Evolutionary conservation across 805 yeast genomes (phyloP).

Genomic region (Candida golubevii): DNA sequence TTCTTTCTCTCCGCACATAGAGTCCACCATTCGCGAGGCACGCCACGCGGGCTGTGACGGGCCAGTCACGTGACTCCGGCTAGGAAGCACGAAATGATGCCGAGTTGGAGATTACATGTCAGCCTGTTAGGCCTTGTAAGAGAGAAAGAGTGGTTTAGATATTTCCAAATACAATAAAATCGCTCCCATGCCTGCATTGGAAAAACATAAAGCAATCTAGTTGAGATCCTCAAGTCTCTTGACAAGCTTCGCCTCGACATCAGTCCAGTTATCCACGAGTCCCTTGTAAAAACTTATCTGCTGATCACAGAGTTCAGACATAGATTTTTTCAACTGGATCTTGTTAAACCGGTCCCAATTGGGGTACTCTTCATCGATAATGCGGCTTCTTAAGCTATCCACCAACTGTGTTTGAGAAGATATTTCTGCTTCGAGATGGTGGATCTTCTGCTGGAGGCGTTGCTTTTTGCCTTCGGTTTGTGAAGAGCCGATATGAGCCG

Average conservation of each 20-base stretch:
- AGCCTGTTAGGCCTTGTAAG: no score
- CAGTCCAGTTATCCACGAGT: conserved; percentile 68
- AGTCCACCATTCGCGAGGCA: no score
- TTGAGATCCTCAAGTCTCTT: conserved; percentile 17
- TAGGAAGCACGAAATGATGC: no score
- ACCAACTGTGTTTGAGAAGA: conserved; percentile 41
- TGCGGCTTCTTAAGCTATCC: conserved; percentile 41
- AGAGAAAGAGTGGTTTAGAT: no score
- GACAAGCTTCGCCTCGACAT: conserved; percentile 36
- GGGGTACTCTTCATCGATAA: conserved; percentile 48
- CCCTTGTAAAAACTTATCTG: conserved; percentile 70
- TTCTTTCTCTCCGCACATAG: no score
- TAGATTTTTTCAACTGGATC: conserved; percentile 66
- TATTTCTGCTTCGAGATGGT: conserved; percentile 44
- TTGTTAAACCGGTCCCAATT: conserved; percentile 79
- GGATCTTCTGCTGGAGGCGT: conserved; percentile 39
- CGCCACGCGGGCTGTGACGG: no score
- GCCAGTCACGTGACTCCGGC: no score
- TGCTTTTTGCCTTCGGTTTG: conserved; percentile 42
- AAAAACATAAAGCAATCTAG: not conserved
- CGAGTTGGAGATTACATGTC: no score
- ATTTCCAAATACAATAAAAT: no score
- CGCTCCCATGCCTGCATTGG: no score
- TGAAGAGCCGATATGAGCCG: conserved; percentile 37
- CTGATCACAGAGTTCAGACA: conserved; percentile 68